Evolutionary conservation across 306 rosid species (phyloP).

Genomic region (Rosa rugosa): DNA sequence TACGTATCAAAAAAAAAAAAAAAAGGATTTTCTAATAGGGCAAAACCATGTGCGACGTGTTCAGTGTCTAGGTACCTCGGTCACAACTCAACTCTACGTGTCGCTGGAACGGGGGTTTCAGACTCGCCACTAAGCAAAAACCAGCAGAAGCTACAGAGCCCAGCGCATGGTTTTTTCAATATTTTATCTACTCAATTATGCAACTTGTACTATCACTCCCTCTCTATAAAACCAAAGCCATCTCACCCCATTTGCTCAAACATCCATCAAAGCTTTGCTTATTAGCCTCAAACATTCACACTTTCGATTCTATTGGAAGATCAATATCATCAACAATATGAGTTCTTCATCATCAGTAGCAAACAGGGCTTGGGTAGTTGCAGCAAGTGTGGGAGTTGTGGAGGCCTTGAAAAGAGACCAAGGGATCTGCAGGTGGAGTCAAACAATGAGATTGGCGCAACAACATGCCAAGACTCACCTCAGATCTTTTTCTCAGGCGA

Average conservation of each 20-base stretch:
- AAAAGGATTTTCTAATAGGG: not conserved
- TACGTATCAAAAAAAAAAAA: too few species aligned
- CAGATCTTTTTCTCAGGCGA: constrained; percentile 33
- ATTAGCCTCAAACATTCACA: not conserved
- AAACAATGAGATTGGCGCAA: constrained; percentile 28
- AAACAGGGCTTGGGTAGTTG: constrained; percentile 25
- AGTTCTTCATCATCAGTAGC: constrained; percentile 9
- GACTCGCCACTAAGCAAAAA: not conserved
- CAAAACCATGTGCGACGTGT: not conserved
- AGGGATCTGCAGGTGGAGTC: constrained; percentile 52
- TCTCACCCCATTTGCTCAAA: not conserved
- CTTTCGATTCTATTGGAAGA: not conserved
- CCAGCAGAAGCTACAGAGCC: not conserved
- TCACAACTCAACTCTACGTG: not conserved
- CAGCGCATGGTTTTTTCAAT: constrained; percentile 1
- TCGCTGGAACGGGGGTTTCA: not conserved
- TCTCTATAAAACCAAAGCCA: not conserved
- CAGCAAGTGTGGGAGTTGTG: constrained; percentile 39
- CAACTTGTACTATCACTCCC: not conserved
- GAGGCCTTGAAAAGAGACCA: constrained; percentile 66
- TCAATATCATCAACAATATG: constrained; percentile 11
- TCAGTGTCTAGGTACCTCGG: not conserved
- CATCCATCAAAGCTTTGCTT: not conserved
- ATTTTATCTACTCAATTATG: not conserved
- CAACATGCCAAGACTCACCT: constrained; percentile 39